A percentile compares a stretch with the other conserved stretches of the same genome.
Conservation (phyloP, 306 rosid genomes). For the Quercus alba region DNA sequence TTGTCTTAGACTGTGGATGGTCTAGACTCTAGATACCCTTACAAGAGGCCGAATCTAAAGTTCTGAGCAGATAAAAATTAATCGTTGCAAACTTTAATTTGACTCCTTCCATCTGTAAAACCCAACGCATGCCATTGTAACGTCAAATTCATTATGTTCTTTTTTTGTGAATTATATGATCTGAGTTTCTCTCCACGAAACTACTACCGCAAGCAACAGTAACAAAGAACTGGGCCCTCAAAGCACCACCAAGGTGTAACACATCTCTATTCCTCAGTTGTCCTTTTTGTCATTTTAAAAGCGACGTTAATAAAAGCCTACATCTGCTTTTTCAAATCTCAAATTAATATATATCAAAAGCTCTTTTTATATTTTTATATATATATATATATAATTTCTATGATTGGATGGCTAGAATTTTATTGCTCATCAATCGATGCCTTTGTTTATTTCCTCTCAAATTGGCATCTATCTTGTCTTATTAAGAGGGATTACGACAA, state of each 20-base stretch:
- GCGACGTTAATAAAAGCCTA: slow-evolving; percentile 4
- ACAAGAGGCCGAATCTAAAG: no score
- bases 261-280: neutral
- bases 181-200: slow-evolving; percentile 16
- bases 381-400: neutral
- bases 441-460: slow-evolving; percentile 10
- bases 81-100: no score
- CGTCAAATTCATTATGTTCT: neutral
- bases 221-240: slow-evolving; percentile 5
- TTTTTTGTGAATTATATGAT: no score
- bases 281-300: slow-evolving; percentile 11
- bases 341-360: slow-evolving; percentile 16
- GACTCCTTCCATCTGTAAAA: neutral
- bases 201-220: neutral
- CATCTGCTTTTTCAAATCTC: slow-evolving; percentile 9
- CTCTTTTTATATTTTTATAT: neutral
- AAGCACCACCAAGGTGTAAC: neutral
- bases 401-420: slow-evolving; percentile 28
- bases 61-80: no score
- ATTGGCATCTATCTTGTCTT: slow-evolving; percentile 35
- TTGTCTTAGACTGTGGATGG: no score
- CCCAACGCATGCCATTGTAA: neutral
- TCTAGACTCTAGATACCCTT: no score
- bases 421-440: slow-evolving; percentile 23
- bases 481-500: neutral